These are phyloP conservation scores for Annona cherimola DNA, from an alignment of 164 flowering plant species.

Conservation along the genomic window DNA sequence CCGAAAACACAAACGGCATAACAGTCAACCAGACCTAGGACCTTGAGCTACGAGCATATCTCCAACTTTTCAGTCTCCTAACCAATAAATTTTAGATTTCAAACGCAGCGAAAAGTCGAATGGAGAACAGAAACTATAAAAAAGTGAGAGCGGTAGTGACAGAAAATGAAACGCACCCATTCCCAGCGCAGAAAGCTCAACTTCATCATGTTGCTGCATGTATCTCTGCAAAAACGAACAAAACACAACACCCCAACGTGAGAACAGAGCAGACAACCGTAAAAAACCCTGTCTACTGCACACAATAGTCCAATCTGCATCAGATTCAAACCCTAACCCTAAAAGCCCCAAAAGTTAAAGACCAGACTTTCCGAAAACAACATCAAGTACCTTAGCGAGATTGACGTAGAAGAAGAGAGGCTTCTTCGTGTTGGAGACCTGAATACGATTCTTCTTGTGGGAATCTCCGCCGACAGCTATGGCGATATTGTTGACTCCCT, in stretches of 20 bases:
- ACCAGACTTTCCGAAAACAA: background rate
- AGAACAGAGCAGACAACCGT: background rate
- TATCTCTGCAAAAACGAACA: slow-evolving; percentile 47
- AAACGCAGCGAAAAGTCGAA: background rate
- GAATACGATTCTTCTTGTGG: slow-evolving; percentile 56
- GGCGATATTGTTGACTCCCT: slow-evolving; percentile 47
- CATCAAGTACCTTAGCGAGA: slow-evolving; percentile 17
- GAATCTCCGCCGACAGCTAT: slow-evolving; percentile 22
- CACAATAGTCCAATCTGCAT: background rate
- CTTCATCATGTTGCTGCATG: slow-evolving; percentile 67
- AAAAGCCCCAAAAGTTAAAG: background rate
- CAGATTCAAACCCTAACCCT: background rate
- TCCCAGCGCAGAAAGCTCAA: slow-evolving; percentile 78
- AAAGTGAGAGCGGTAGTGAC: background rate
- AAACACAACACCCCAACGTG: background rate
- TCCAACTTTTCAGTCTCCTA: background rate
- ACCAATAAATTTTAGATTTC: background rate
- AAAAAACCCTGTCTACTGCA: background rate
- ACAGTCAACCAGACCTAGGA: background rate
- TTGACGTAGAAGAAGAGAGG: slow-evolving; percentile 24
- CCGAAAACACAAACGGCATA: background rate
- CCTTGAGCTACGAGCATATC: background rate
- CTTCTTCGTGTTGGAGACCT: slow-evolving; percentile 58
- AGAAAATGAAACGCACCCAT: slow-evolving; percentile 42
- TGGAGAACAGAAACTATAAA: background rate